Base-by-base conservation (phyloP, 2,329 filamentous ascomycete species). In the Diaporthe eres region DNA sequence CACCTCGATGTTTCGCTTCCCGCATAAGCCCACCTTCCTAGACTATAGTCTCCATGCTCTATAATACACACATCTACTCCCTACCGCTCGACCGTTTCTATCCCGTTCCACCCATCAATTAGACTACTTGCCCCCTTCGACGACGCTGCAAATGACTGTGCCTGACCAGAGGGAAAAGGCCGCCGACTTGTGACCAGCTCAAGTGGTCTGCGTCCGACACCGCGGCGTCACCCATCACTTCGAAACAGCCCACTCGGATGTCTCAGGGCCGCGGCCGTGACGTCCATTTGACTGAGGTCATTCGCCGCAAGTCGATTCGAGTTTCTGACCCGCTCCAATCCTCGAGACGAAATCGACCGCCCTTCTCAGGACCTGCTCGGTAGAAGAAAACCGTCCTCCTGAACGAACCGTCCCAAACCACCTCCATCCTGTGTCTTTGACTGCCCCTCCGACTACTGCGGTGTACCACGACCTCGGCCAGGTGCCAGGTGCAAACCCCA, bases 401-500 rank as follows among this genome's bases (percentile, higher is more conserved):
- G 19, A 67, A 37, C 31, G 39, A 19, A 37, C 60, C 25, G 31
- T 37, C 53, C 42, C 31, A 49, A 49, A 49, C 34, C 17, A 68
- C 6, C 42, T 25, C 19, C 10, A 31, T 37, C 58, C 42, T 22
- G 49, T 44, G 57, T 44, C 70, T 28, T 51, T 42, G 65, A 57
- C 61, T 61, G 28, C 57, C 68, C 55, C 28, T 47, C 58, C 44
- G 34, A 28, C 71, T 61, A 31, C 63, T 49, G 71, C 72, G 12
- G 44, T 55, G 51, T 58, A 31, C 51, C 63, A 53, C 63, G 44
- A 71, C 61, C 75, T 71, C 61, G 71, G 75, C 75, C 72, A 61
- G 55, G 63, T 63, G 75, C 75, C 71, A 74, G 75, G 71, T 73
- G 71, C 63, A 74, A 31, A 71, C 34, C 58, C 71, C 60, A 65